Evolutionary conservation across 345 rosid species (phyloP).

Genomic region (Eutrema yunnanense): DNA sequence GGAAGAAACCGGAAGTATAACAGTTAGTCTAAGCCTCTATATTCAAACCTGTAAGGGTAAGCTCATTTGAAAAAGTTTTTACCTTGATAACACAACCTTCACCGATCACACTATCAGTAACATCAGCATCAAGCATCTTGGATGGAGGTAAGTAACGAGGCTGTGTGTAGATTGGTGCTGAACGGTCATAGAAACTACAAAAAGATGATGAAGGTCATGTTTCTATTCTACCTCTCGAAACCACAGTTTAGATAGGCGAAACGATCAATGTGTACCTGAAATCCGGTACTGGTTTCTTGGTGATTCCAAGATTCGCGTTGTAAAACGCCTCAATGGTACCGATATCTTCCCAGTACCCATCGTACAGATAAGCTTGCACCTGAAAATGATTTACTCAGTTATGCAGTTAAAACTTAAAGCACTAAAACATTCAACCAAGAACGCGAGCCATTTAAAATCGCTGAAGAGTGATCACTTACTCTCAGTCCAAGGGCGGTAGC

Average conservation of each 20-base stretch:
- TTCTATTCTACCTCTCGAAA: background rate
- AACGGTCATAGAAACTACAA: constrained; percentile 89
- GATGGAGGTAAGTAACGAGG: constrained; percentile 96
- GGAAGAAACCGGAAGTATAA: background rate
- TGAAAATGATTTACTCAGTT: constrained; percentile 2
- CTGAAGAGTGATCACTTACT: constrained; percentile 33
- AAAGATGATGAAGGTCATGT: background rate
- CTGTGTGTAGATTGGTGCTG: constrained; percentile 95
- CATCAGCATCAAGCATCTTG: constrained; percentile 99
- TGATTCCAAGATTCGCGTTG: constrained; percentile 93
- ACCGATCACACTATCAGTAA: constrained; percentile 92
- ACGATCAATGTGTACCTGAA: constrained; percentile 48
- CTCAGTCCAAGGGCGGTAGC: constrained; percentile 89
- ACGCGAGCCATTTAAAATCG: no score
- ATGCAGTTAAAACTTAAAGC: no score
- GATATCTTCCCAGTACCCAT: constrained; percentile 98
- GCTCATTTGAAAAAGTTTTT: background rate
- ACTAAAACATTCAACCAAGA: background rate
- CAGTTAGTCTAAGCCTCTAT: background rate
- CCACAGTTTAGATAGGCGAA: background rate
- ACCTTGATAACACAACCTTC: constrained; percentile 98
- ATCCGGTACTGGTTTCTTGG: constrained; percentile 95
- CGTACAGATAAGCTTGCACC: constrained; percentile 97
- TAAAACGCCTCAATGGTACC: constrained; percentile 97
- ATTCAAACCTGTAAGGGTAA: background rate